A percentile compares a stretch with the other conserved stretches of the same genome.
These are phyloP conservation scores for Hypoxylon perforatum DNA, from an alignment of 495 filamentous ascomycete genomes.

Conservation along the genomic window DNA sequence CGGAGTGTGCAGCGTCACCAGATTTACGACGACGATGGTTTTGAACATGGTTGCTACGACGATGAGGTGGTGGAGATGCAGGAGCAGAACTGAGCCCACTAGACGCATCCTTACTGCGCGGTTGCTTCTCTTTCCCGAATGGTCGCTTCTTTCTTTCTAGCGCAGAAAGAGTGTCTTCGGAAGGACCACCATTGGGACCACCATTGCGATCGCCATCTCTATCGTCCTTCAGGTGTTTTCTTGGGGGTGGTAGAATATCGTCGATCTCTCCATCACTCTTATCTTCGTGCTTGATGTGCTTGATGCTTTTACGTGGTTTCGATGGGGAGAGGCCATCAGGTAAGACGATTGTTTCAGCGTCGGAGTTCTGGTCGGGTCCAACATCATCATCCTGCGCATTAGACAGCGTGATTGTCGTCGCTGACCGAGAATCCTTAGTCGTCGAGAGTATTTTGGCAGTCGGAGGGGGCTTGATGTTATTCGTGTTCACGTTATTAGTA, in stretches of 20 bases:
- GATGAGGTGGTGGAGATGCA: constrained; percentile 54
- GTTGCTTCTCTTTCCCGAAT: constrained; percentile 52
- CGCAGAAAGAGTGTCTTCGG: constrained; percentile 41
- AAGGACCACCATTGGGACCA: constrained; percentile 44
- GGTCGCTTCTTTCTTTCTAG: constrained; percentile 62
- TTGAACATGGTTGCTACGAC: constrained; percentile 38
- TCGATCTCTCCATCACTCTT: constrained; percentile 64
- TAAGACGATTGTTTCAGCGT: constrained; percentile 84
- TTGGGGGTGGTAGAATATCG: constrained; percentile 44
- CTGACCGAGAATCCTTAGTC: constrained; percentile 29
- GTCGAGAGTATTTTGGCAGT: constrained; percentile 25
- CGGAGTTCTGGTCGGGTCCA: constrained; percentile 71
- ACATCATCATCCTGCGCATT: constrained; percentile 54
- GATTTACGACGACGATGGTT: constrained; percentile 54
- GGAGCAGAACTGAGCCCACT: constrained; percentile 66
- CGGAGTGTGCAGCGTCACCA: constrained; percentile 53
- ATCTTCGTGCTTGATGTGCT: constrained; percentile 77
- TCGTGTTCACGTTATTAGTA: constrained; percentile 30
- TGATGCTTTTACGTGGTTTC: constrained; percentile 75
- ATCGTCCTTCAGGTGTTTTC: constrained; percentile 50
- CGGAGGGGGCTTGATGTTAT: constrained; percentile 30
- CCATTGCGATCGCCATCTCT: constrained; percentile 46
- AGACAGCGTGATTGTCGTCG: constrained; percentile 23
- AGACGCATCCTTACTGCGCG: constrained; percentile 59
- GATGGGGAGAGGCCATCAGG: constrained; percentile 75